Evolutionary conservation across 2,329 filamentous ascomycete genomes (phyloP).

Genomic region (Diaporthe ilicicola): DNA sequence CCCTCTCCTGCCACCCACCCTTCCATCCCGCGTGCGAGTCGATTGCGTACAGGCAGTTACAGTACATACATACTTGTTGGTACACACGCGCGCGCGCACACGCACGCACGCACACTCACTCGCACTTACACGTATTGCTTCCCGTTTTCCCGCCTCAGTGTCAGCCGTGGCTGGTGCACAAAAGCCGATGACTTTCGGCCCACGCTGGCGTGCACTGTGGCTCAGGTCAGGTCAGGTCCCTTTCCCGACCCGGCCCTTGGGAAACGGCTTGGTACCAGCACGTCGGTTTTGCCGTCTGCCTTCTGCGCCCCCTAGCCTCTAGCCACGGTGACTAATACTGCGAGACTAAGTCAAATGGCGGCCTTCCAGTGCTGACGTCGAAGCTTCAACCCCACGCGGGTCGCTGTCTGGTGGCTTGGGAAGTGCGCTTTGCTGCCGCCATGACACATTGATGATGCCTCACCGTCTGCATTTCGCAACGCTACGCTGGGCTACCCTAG

Average conservation of each 20-base stretch:
- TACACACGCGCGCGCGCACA: neutral
- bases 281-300: conserved; percentile 15
- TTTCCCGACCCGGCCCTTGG: conserved; percentile 27
- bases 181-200: conserved; percentile 28
- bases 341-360: neutral
- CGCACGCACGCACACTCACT: neutral
- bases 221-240: neutral
- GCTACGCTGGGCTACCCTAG: conserved; percentile 13
- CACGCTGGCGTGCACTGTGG: conserved; percentile 18
- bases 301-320: neutral
- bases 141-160: neutral
- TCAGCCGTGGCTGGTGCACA: conserved; percentile 13
- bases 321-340: neutral
- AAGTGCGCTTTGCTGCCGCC: conserved; percentile 15
- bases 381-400: conserved; percentile 24
- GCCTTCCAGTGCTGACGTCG: conserved; percentile 23
- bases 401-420: neutral
- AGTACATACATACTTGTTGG: neutral
- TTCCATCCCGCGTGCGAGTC: conserved; percentile 2
- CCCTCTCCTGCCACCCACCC: neutral
- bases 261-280: conserved; percentile 20
- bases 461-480: neutral
- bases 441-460: conserved; percentile 27
- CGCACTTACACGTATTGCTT: neutral
- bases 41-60: neutral